Evolutionary conservation across 2,329 filamentous ascomycete genomes (phyloP), one percentile per base, ranked within the genome.

Genomic region (Penicillium sp.): DNA sequence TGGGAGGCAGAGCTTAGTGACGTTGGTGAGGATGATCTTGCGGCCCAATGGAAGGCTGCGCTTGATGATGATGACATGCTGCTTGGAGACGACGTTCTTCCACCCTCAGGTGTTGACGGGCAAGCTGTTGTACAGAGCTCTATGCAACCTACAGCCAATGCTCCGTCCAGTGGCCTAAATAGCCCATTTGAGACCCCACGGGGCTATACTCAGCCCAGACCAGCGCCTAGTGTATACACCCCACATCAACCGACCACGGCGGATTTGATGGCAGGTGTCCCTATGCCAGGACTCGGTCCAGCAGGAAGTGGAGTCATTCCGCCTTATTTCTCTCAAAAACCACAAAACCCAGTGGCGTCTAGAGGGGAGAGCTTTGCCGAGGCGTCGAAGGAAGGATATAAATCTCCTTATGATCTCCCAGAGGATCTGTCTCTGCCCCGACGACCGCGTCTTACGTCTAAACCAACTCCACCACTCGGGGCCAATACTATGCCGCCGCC

Each of bases 351-450:
- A 5, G 64, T 71, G 14, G 62, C 70, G 39, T 55, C 54, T 48
- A 82, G 82, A 68, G 76, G 81, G 1, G 82, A 94, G 64, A 97
- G 91, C 68, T 98, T 95, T 68, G 88, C 80, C 5, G 86, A 91
- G 67, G 94, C 94, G 67, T 75, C 88, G 3, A 97, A 95, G 69
- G 87, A 87, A 46, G 90, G 91, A 6, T 98, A 98, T 65, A 79
- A 85, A 40, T 97, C 91, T 16, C 93, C 93, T 0, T 98, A 96
- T 60, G 94, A 98, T 70, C 76, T 98, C 16, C 93, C 93, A 3
- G 87, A 93, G 69, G 91, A 96, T 44, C 79, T 98, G 24, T 79
- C 76, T 22, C 66, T 68, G 22, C 70, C 85, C 60, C 76, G 82
- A 66, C 84, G 86, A 73, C 75, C 84, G 42, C 67, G 74, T 5